phyloP scores from a whole-genome alignment of 352 stramenopile species.

The Phytopythium helicoides region DNA sequence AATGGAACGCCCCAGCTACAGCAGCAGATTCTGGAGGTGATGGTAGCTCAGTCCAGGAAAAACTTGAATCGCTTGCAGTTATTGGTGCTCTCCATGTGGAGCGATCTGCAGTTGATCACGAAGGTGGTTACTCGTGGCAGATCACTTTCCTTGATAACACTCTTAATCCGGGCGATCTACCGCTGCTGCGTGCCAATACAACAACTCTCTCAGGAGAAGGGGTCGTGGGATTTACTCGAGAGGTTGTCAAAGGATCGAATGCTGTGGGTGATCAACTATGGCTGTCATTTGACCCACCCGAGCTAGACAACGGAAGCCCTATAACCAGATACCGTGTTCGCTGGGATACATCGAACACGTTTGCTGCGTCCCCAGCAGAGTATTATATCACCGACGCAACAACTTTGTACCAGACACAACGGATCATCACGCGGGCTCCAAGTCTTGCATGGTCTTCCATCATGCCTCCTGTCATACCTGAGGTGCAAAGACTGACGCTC shows the following conservation, averaged over 20 bases:
- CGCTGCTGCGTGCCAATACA: conserved; percentile 35
- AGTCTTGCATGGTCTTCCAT: conserved; percentile 59
- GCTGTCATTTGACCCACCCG: conserved; percentile 69
- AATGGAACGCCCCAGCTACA: conserved; percentile 44
- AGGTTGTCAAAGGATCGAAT: conserved; percentile 67
- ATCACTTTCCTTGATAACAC: conserved; percentile 77
- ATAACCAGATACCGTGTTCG: conserved; percentile 64
- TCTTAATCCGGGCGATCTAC: conserved; percentile 60
- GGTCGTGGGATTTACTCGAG: conserved; percentile 37
- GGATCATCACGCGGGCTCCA: conserved; percentile 42
- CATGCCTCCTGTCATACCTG: conserved; percentile 23
- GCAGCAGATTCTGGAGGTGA: conserved; percentile 31
- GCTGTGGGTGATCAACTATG: conserved; percentile 70
- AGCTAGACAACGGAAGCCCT: conserved; percentile 57
- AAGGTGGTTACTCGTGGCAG: conserved; percentile 63
- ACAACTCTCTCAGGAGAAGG: conserved; percentile 36
- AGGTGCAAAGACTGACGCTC: conserved; percentile 54
- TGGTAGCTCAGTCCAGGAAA: conserved; percentile 70
- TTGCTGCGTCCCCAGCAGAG: conserved; percentile 45
- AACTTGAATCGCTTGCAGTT: conserved; percentile 53
- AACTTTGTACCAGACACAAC: conserved; percentile 49
- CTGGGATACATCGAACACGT: conserved; percentile 61
- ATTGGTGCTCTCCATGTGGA: conserved; percentile 46
- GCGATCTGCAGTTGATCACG: conserved; percentile 34
- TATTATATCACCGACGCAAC: conserved; percentile 49